Evolutionary conservation across 2,329 filamentous ascomycete genomes (phyloP), one percentile per base, ranked within the genome.

Genomic region (Penicillium sp.): DNA sequence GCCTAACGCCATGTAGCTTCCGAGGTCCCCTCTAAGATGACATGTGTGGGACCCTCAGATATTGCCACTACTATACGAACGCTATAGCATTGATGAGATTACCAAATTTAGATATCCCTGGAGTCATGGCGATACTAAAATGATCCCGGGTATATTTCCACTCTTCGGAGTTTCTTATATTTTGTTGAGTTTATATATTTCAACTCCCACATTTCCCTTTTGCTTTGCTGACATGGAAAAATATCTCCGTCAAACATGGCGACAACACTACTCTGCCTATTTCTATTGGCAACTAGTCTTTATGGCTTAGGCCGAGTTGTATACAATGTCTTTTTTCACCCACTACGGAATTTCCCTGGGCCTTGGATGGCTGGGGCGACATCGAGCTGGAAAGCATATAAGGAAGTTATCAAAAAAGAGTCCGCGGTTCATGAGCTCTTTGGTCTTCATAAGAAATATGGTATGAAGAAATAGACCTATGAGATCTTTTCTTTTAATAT

Each of bases 361-460:
- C 60, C 55, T 35, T 55, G 35, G 37, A 60, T 49, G 41, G 49
- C 54, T 11, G 54, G 54, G 14, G 54, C 54, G 38, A 53, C 54
- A 4, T 56, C 54, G 6, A 31, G 54, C 38, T 56, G 54, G 54
- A 56, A 56, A 37, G 54, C 50, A 53, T 56, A 56, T n/a, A 56
- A 53, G 7, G 54, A 53, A 31, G 54, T 56, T 25, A 56, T 56
- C 11, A 56, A 53, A 14, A 31, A 56, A 28, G 41, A 56, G 42
- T 53, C 54, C 2, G 42, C 46, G 17, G 54, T 51, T 26, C 43
- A 47, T 22, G 49, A 53, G 37, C 45, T 48, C 11, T 48, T 48
- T 28, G 11, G 9, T 38, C 33, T 48, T 4, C 45, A 48, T 19
- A 26, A 48, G 25, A 30, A 48, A 48, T 38, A 48, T 19, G 45